These are phyloP conservation scores for Tympanopsis confertula DNA, from an alignment of 2,329 filamentous ascomycete species.

Conservation along the genomic window DNA sequence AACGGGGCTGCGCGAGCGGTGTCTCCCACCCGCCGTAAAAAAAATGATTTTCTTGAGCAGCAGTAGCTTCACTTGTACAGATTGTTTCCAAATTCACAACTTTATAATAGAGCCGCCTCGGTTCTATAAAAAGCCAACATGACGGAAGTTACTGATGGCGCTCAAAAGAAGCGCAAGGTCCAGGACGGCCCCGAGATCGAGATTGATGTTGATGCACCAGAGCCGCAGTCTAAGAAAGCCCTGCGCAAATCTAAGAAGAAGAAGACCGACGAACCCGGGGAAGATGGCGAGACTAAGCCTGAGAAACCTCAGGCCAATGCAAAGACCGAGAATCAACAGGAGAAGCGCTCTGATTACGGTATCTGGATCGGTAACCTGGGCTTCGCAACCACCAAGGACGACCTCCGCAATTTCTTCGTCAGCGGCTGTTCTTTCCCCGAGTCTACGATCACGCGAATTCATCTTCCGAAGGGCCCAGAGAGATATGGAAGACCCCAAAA, in stretches of 20 bases:
- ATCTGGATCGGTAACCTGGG: slow-evolving; percentile 57
- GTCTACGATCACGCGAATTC: slow-evolving; percentile 42
- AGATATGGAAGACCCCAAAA: slow-evolving; percentile 37
- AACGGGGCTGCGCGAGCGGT: not conserved
- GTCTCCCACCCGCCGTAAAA: not conserved
- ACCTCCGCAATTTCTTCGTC: slow-evolving; percentile 40
- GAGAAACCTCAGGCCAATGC: slow-evolving; percentile 8
- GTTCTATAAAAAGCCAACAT: not conserved
- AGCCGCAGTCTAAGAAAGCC: slow-evolving; percentile 54
- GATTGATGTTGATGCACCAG: slow-evolving; percentile 48
- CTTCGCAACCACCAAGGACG: slow-evolving; percentile 42
- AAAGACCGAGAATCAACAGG: slow-evolving; percentile 7
- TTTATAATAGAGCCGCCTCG: no score
- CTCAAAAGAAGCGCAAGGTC: slow-evolving; percentile 35
- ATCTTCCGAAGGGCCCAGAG: slow-evolving; percentile 36
- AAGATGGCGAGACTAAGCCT: slow-evolving; percentile 4
- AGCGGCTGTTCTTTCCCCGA: slow-evolving; percentile 24
- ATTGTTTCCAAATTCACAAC: no score
- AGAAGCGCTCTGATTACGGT: slow-evolving; percentile 40
- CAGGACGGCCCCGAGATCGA: slow-evolving; percentile 33
- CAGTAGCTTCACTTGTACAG: no score
- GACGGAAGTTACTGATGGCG: slow-evolving; percentile 9
- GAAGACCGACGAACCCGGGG: not conserved
- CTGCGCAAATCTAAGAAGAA: slow-evolving; percentile 48
- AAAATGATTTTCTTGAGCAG: no score